Base-by-base conservation (phyloP, 1,284 basidiomycete species). In the Melampsora americana region DNA sequence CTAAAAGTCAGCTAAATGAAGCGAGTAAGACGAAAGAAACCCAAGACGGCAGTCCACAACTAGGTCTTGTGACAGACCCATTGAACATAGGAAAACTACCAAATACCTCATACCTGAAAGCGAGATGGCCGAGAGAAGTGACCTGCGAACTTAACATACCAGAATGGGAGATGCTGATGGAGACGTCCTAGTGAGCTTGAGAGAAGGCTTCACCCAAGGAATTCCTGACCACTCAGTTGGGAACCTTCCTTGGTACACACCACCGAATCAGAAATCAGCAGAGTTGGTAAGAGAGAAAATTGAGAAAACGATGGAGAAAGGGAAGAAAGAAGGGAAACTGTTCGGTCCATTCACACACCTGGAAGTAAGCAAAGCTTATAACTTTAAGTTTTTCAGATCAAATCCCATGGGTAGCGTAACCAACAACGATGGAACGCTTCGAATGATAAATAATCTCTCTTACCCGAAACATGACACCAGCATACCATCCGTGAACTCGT, bases 141-240 rank as follows among this genome's bases (percentile, higher is more conserved):
- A 9, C 3, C 5, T 35, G 35, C 35, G 35, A 35, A 3, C 35
- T 35, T 4, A 35, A 35, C 35, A 35, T 35, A 35, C 5, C 3
- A 4, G 35, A 35, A 9, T 35, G 35, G 35, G 35, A 35, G 35
- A 9, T 4, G 35, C 35, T 35, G 9, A 35, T 35, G 35, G 9
- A 35, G 35, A 35, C n/a, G 53, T 69, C 2, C 3, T 69, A 12
- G 46, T 23, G 1, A 35, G 53, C 32, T 59, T 69, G 20, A 3
- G 26, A 39, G 14, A 56, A n/a, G 67, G 67, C 20, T 69, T 69
- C n/a, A 7, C 5, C 35, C 67, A 69, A 69, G 66, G 66, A 3
- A 68, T 68, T 4, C 66, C 48, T 18, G 16, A 50, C 9, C 66
- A 68, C 28, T 53, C 16, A 18, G 4, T 68, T 12, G 14, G 28